phyloP scores from a whole-genome alignment of 2,329 filamentous ascomycete genomes.

The Aspergillus sp. region DNA sequence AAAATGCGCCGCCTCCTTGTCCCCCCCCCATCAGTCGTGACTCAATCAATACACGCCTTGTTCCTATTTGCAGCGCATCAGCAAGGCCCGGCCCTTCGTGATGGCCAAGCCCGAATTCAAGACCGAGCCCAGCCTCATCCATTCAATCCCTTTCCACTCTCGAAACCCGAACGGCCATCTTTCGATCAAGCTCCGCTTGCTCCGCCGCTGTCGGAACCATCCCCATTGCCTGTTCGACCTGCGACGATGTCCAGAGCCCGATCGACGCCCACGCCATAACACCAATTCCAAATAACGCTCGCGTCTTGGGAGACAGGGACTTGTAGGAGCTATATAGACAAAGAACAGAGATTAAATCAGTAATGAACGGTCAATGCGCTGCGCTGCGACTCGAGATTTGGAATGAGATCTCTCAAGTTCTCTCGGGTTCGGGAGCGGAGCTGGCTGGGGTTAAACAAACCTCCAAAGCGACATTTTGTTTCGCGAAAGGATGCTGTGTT shows the following conservation, averaged over 20 bases:
- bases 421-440: too few species aligned
- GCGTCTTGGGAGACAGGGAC: slow-evolving; percentile 68
- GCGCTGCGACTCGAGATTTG: too few species aligned
- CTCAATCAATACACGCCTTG: not conserved
- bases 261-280: slow-evolving; percentile 73
- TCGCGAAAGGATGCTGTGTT: too few species aligned
- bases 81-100: too few species aligned
- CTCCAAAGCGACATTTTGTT: slow-evolving; percentile 41
- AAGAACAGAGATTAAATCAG: not conserved
- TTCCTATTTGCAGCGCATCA: not conserved
- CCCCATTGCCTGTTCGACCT: slow-evolving; percentile 70
- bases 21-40: not conserved
- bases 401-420: too few species aligned
- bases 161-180: slow-evolving; percentile 36
- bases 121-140: slow-evolving; percentile 17
- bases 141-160: slow-evolving; percentile 33
- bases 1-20: not conserved
- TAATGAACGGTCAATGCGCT: not conserved
- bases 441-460: slow-evolving; percentile 21
- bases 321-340: slow-evolving; percentile 65
- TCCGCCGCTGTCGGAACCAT: slow-evolving; percentile 73
- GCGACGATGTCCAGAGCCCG: slow-evolving; percentile 73
- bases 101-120: not conserved
- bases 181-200: slow-evolving; percentile 60
- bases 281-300: slow-evolving; percentile 69